phyloP scores from a whole-genome alignment of 768 basidiomycete species.

The Rhodosporidiobolus sp. region DNA sequence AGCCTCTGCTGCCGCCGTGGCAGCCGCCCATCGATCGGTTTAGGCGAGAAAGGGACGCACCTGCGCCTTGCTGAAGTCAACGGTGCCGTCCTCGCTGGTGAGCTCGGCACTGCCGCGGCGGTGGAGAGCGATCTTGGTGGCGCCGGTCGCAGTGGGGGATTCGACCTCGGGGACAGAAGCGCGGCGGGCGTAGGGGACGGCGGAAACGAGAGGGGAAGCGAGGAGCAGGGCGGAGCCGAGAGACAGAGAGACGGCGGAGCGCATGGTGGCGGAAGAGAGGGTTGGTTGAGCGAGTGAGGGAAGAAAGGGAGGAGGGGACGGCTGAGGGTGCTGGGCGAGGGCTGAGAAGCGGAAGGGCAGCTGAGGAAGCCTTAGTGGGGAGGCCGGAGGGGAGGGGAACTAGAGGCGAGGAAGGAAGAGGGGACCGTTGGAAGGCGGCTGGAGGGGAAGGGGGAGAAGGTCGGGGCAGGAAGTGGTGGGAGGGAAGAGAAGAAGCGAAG shows the following conservation, averaged over 20 bases:
- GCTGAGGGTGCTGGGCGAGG: not conserved
- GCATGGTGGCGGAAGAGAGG: not conserved
- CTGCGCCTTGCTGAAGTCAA: constrained; percentile 13
- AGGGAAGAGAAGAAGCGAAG: constrained; percentile 4
- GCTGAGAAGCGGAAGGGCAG: not conserved
- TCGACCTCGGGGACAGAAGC: not conserved
- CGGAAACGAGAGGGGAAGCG: not conserved
- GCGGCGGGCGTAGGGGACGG: not conserved
- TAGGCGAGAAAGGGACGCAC: constrained; percentile 14
- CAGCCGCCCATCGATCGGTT: too few species aligned
- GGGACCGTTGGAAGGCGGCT: too few species aligned
- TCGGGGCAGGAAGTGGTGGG: not conserved
- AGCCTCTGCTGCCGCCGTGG: not conserved
- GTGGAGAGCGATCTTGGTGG: constrained; percentile 5
- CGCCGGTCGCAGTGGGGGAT: not conserved
- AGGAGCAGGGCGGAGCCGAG: constrained; percentile 6
- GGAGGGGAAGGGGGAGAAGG: not conserved
- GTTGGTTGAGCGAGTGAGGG: not conserved
- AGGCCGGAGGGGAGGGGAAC: not conserved
- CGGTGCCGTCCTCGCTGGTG: constrained; percentile 19
- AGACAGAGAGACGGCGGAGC: not conserved
- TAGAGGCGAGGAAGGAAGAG: not conserved
- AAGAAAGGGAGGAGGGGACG: not conserved
- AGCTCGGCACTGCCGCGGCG: constrained; percentile 30
- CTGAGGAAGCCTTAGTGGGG: not conserved